phyloP scores from a whole-genome alignment of 2,329 filamentous ascomycete genomes.

The Scytalidium sp. region DNA sequence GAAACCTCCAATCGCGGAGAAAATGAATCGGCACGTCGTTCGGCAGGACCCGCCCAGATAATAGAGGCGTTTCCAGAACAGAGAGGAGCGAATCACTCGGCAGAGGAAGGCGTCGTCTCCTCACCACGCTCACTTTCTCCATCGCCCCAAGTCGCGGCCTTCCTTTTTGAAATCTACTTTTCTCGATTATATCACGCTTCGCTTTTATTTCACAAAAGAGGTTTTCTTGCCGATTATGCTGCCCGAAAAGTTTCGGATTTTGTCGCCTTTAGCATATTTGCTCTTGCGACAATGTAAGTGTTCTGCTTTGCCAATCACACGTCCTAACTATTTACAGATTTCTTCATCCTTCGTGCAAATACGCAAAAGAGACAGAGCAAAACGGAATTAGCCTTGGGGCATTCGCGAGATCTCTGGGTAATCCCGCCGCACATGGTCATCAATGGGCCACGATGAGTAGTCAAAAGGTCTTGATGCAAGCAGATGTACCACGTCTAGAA shows the following conservation, averaged over 20 bases:
- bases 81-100: neutral
- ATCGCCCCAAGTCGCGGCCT: constrained; percentile 9
- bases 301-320: neutral
- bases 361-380: neutral
- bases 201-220: constrained; percentile 13
- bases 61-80: neutral
- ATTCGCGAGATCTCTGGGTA: constrained; percentile 5
- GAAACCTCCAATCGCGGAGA: too few relatives aligned
- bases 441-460: constrained; percentile 13
- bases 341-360: neutral
- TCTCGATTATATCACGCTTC: constrained; percentile 8
- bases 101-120: too few relatives aligned
- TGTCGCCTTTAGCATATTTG: constrained; percentile 14
- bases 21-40: too few relatives aligned
- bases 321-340: neutral
- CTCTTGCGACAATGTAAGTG: constrained; percentile 14
- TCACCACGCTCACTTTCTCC: constrained; percentile 1
- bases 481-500: constrained; percentile 12
- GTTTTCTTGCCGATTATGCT: constrained; percentile 11
- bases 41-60: too few relatives aligned
- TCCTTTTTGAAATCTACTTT: constrained; percentile 15
- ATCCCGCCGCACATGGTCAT: constrained; percentile 9
- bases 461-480: constrained; percentile 9
- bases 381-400: constrained; percentile 4
- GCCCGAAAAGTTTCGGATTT: constrained; percentile 11